phyloP scores from a whole-genome alignment of 2,329 filamentous ascomycete species.

The Ophiostoma ips region DNA sequence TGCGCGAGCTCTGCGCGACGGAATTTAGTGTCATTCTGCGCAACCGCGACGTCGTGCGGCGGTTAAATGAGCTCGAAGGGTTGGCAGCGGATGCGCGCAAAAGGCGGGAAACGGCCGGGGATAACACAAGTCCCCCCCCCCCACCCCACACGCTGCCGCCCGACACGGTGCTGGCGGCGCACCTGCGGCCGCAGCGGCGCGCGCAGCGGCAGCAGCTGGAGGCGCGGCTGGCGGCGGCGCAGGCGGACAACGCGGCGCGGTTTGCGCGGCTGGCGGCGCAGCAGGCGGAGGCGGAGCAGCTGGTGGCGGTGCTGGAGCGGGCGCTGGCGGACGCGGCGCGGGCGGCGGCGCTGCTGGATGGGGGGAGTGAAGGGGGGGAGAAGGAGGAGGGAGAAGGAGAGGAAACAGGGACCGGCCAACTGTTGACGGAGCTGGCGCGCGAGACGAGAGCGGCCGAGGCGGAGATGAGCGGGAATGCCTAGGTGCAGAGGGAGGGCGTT shows the following conservation, averaged over 20 bases:
- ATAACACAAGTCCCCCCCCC: not conserved
- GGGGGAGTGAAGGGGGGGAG: not conserved
- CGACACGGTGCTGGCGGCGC: conserved; percentile 36
- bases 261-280: conserved; percentile 38
- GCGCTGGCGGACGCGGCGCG: conserved; percentile 39
- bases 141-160: conserved; percentile 42
- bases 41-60: conserved; percentile 37
- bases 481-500: not conserved
- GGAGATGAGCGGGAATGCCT: conserved; percentile 21
- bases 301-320: conserved; percentile 36
- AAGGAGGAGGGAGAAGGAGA: not conserved
- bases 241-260: conserved; percentile 41
- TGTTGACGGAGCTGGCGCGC: conserved; percentile 33
- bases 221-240: conserved; percentile 40
- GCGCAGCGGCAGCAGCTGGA: conserved; percentile 42
- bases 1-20: conserved; percentile 39
- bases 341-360: conserved; percentile 34
- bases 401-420: conserved; percentile 4
- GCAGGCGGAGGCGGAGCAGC: conserved; percentile 37
- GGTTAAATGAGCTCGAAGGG: conserved; percentile 44
- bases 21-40: conserved; percentile 44
- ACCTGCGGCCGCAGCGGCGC: conserved; percentile 38
- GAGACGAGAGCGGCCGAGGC: conserved; percentile 34
- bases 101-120: conserved; percentile 22
- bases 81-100: conserved; percentile 37